Evolutionary conservation across 1,139 yeast genomes (phyloP).

Genomic region (Pichia cactophila): DNA sequence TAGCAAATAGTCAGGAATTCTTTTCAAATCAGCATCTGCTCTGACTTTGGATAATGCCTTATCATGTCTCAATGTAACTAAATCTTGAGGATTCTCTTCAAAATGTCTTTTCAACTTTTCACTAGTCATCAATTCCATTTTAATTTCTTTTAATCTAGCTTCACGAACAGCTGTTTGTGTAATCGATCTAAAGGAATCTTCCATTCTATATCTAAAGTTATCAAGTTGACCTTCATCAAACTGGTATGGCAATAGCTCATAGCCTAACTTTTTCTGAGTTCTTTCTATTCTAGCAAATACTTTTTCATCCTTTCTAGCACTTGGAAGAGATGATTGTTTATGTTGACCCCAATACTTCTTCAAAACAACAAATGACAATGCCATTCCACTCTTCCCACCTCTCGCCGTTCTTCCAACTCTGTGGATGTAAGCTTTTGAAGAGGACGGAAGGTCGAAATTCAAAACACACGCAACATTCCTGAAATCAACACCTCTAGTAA

Average conservation of each 20-base stretch:
- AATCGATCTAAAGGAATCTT: conserved; percentile 94
- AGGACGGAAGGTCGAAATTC: conserved; percentile 88
- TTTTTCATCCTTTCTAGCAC: conserved; percentile 81
- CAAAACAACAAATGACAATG: conserved; percentile 87
- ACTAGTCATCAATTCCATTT: conserved; percentile 77
- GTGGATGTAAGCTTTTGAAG: conserved; percentile 86
- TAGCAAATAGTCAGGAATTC: conserved; percentile 85
- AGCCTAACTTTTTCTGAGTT: conserved; percentile 69
- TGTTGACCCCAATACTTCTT: conserved; percentile 82
- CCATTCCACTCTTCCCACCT: conserved; percentile 93
- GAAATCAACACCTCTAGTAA: conserved; percentile 95
- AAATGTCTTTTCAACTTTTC: conserved; percentile 91
- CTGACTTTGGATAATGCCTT: conserved; percentile 78
- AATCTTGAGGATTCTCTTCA: conserved; percentile 97
- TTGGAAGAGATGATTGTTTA: conserved; percentile 62
- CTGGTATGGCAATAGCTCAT: conserved; percentile 68
- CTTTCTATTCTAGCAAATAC: conserved; percentile 67
- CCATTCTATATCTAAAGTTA: conserved; percentile 93
- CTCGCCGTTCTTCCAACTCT: conserved; percentile 97
- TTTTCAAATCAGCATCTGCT: conserved; percentile 76
- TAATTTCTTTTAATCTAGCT: conserved; percentile 86
- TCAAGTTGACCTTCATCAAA: conserved; percentile 92
- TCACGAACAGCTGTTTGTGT: conserved; percentile 87
- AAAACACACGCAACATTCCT: conserved; percentile 93
- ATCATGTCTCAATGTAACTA: conserved; percentile 83